Evolutionary conservation across 257 asterid species (phyloP).

Genomic region (Plantago major): DNA sequence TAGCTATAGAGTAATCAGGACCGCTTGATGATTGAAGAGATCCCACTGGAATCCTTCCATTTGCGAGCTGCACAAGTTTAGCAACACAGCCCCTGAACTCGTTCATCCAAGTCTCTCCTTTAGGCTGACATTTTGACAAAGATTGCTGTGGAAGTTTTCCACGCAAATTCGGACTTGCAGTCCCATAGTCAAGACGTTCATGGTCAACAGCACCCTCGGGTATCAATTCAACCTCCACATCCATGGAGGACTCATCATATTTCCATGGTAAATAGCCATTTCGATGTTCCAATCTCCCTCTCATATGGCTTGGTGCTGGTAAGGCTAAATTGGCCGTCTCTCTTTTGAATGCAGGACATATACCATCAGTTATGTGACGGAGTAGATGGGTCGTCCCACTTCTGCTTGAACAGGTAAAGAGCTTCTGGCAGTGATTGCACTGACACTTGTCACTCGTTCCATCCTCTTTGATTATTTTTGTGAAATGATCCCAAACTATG

Average conservation of each 20-base stretch:
- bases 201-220: conserved; percentile 32
- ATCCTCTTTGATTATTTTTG: conserved; percentile 72
- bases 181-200: conserved; percentile 34
- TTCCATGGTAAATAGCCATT: conserved; percentile 41
- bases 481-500: conserved; percentile 84
- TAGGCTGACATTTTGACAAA: conserved; percentile 31
- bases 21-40: conserved; percentile 15
- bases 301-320: conserved; percentile 23
- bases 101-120: conserved; percentile 59
- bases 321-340: conserved; percentile 36
- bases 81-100: conserved; percentile 60
- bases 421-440: conserved; percentile 77
- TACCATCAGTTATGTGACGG: conserved; percentile 75
- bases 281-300: conserved; percentile 35
- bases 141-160: conserved; percentile 41
- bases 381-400: conserved; percentile 89
- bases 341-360: conserved; percentile 58
- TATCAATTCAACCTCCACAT: conserved; percentile 41
- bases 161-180: conserved; percentile 28
- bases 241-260: conserved; percentile 33
- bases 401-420: conserved; percentile 65
- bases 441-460: conserved; percentile 70
- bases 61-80: conserved; percentile 62
- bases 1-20: conserved; percentile 67
- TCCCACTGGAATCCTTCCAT: conserved; percentile 39